Conservation (phyloP, 805 yeast genomes). For the Naumovozyma baii region DNA sequence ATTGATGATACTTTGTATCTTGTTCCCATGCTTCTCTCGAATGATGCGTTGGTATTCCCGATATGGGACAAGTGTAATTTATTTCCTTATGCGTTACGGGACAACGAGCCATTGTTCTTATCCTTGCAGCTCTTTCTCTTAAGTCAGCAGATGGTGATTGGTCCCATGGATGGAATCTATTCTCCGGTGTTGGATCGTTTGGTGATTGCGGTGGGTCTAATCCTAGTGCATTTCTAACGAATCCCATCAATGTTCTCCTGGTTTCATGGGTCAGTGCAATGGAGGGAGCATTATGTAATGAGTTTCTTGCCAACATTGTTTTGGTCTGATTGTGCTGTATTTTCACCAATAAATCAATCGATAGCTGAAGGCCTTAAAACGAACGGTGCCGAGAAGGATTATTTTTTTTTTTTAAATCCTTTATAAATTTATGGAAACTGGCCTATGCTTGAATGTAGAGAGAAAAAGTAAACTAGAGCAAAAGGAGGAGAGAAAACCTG, state of each 20-base stretch:
- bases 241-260: constrained; percentile 28
- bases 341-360: too few relatives aligned
- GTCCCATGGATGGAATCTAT: constrained; percentile 83
- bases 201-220: constrained; percentile 56
- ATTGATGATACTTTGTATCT: constrained; percentile 62
- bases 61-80: constrained; percentile 77
- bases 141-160: constrained; percentile 81
- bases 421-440: too few relatives aligned
- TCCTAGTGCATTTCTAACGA: constrained; percentile 41
- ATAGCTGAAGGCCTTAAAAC: too few relatives aligned
- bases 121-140: constrained; percentile 84
- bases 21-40: constrained; percentile 79
- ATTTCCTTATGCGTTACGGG: constrained; percentile 81
- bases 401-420: too few relatives aligned
- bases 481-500: too few relatives aligned
- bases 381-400: too few relatives aligned
- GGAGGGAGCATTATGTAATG: too few relatives aligned
- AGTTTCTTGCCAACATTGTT: too few relatives aligned
- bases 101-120: constrained; percentile 77
- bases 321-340: too few relatives aligned
- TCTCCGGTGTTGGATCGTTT: constrained; percentile 59
- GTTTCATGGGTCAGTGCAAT: too few relatives aligned
- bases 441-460: too few relatives aligned
- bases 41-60: constrained; percentile 96
- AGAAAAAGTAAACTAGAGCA: too few relatives aligned